Conservation (phyloP, 2,329 filamentous ascomycete genomes). For the Chalaropsis ovoidea region DNA sequence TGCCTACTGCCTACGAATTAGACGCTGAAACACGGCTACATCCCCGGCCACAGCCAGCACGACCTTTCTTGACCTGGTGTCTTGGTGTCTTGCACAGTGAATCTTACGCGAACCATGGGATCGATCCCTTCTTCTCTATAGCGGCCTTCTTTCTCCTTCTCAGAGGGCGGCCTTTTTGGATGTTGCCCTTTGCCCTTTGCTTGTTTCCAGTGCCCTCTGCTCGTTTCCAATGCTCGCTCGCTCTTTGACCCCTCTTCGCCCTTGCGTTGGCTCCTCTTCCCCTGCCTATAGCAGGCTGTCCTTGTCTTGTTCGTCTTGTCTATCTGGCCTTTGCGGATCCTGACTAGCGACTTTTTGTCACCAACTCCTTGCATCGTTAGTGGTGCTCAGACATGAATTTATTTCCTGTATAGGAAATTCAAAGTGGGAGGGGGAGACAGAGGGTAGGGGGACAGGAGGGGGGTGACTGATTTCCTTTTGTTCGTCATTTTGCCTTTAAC, state of each 20-base stretch:
- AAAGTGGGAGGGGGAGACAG: neutral
- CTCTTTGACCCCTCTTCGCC: neutral
- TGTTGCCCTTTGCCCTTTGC: too few species aligned
- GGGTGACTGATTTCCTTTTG: neutral
- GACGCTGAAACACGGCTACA: too few species aligned
- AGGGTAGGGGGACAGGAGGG: neutral
- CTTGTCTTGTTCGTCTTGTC: neutral
- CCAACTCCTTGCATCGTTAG: slow-evolving; percentile 2
- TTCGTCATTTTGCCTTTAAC: neutral
- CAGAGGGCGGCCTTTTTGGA: too few species aligned
- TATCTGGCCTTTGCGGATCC: slow-evolving; percentile 3
- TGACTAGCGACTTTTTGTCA: slow-evolving; percentile 5
- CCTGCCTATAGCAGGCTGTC: neutral
- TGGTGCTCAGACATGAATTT: neutral
- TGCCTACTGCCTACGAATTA: too few species aligned
- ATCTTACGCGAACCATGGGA: too few species aligned
- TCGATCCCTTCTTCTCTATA: too few species aligned
- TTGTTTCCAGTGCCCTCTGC: too few species aligned
- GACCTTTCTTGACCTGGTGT: too few species aligned
- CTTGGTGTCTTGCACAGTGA: too few species aligned
- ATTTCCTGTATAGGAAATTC: slow-evolving; percentile 12
- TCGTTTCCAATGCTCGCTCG: too few species aligned
- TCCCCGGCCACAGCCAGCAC: too few species aligned
- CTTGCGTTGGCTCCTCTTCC: neutral
- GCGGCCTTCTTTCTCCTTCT: too few species aligned